Evolutionary conservation across 176 grass and related monocot species (phyloP).

Genomic region (Urochloa ruziziensis): DNA sequence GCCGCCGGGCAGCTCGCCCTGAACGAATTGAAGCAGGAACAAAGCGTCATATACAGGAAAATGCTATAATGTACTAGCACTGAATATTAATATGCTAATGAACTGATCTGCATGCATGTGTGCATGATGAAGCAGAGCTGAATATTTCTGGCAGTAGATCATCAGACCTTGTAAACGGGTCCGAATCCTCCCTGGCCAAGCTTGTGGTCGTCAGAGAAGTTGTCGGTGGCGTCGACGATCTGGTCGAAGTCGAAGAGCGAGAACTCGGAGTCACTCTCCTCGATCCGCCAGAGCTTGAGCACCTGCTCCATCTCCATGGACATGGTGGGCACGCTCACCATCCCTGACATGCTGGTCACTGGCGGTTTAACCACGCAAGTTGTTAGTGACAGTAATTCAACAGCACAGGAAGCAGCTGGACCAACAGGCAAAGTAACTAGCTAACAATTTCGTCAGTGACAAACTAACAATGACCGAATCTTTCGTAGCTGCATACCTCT

Average conservation of each 20-base stretch:
- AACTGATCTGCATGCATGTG: neutral
- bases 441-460: neutral
- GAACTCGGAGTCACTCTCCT: conserved; percentile 51
- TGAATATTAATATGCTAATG: neutral
- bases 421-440: neutral
- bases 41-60: too few species aligned
- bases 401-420: neutral
- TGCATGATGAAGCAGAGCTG: too few species aligned
- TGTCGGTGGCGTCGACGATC: conserved; percentile 31
- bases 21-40: too few species aligned
- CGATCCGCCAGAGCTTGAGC: conserved; percentile 29
- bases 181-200: conserved; percentile 70
- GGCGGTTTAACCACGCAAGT: neutral
- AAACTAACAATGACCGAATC: neutral
- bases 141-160: neutral
- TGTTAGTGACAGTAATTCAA: neutral
- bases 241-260: conserved; percentile 41
- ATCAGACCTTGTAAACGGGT: conserved; percentile 46
- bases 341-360: conserved; percentile 22
- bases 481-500: conserved; percentile 7
- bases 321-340: conserved; percentile 36
- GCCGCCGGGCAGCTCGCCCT: conserved; percentile 47
- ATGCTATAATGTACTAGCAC: too few species aligned
- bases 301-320: conserved; percentile 59
- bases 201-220: conserved; percentile 51